Conservation (phyloP, 495 filamentous ascomycete genomes). For the Tricharina praecox region DNA sequence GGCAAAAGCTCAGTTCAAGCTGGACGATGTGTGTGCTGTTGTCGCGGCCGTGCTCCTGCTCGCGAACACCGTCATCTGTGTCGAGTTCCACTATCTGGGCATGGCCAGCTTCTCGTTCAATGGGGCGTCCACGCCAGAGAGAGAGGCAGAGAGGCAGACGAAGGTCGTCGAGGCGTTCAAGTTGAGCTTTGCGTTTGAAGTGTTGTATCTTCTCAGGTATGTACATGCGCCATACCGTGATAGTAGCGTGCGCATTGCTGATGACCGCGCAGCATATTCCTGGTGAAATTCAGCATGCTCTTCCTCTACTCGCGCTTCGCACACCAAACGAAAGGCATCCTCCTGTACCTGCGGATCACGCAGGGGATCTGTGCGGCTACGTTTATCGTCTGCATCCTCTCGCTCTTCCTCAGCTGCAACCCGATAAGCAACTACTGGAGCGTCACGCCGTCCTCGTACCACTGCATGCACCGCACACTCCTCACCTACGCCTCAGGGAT, state of each 20-base stretch:
- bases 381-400: constrained; percentile 16
- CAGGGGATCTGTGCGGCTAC: constrained; percentile 17
- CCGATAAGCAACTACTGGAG: constrained; percentile 21
- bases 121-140: constrained; percentile 1
- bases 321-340: constrained; percentile 22
- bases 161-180: constrained; percentile 20
- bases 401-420: constrained; percentile 23
- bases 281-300: constrained; percentile 26
- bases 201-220: constrained; percentile 16
- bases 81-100: constrained; percentile 18
- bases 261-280: constrained; percentile 13
- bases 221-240: neutral
- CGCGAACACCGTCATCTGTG: constrained; percentile 21
- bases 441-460: constrained; percentile 7
- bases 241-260: neutral
- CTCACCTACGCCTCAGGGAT: constrained; percentile 23
- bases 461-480: constrained; percentile 17
- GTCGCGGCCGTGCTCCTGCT: constrained; percentile 17
- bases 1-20: constrained; percentile 19
- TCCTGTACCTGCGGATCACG: constrained; percentile 19
- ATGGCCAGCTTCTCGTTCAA: constrained; percentile 16
- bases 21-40: constrained; percentile 22
- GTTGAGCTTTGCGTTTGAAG: constrained; percentile 21
- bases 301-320: constrained; percentile 25
- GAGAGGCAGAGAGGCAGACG: constrained; percentile 13